phyloP scores from a whole-genome alignment of 345 rosid species.

The Aurinia saxatilis region DNA sequence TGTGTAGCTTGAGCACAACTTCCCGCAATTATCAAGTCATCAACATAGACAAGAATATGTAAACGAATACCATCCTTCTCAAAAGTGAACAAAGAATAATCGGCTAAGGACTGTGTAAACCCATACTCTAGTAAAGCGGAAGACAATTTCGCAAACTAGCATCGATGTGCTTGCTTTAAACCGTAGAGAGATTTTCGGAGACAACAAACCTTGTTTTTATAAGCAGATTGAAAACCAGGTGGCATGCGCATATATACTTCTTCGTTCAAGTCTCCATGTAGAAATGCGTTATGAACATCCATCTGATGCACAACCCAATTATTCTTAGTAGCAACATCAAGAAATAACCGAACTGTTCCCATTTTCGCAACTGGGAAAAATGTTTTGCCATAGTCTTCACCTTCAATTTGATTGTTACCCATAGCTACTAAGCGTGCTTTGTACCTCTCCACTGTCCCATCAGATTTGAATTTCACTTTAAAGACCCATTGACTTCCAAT shows the following conservation, averaged over 20 bases:
- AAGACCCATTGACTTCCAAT: neutral
- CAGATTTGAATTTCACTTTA: neutral
- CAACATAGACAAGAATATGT: neutral
- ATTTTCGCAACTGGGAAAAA: neutral
- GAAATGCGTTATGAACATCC: too few species aligned
- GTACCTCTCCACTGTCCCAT: neutral
- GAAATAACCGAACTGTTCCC: too few species aligned
- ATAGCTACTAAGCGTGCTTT: neutral
- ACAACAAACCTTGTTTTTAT: neutral
- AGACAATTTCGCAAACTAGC: neutral
- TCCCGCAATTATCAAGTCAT: neutral
- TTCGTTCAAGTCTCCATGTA: too few species aligned
- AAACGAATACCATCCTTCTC: too few species aligned
- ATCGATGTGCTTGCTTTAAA: neutral
- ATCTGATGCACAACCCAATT: too few species aligned
- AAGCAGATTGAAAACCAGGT: too few species aligned
- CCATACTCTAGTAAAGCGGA: neutral
- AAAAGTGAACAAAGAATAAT: neutral
- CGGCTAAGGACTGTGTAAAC: neutral
- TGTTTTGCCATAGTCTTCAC: neutral
- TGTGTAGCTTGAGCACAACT: too few species aligned
- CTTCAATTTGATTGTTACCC: neutral
- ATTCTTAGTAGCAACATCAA: too few species aligned
- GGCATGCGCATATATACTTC: too few species aligned
- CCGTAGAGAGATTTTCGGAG: neutral